These are phyloP conservation scores for Kalmusia sp. DNA, from an alignment of 2,329 filamentous ascomycete species.

Conservation along the genomic window DNA sequence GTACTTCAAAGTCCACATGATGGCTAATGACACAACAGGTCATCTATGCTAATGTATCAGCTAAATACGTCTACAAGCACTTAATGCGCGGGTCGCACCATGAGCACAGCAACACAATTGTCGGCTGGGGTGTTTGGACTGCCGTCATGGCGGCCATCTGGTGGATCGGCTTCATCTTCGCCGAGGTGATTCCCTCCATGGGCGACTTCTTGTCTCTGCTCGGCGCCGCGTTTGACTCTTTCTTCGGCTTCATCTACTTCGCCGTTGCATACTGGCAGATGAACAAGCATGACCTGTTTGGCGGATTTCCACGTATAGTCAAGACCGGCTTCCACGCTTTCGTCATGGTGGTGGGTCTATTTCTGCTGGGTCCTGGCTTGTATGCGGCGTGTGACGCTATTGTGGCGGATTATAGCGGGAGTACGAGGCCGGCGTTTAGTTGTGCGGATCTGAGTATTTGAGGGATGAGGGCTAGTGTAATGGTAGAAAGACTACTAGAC, in stretches of 20 bases:
- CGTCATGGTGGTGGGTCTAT: constrained; percentile 55
- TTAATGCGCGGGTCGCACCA: constrained; percentile 83
- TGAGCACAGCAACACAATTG: constrained; percentile 78
- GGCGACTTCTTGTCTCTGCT: constrained; percentile 74
- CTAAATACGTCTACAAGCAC: constrained; percentile 91
- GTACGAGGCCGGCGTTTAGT: constrained; percentile 56
- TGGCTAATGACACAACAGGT: constrained; percentile 42
- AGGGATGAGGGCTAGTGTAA: too few species aligned
- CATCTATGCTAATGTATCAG: constrained; percentile 87
- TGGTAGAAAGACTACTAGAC: too few species aligned
- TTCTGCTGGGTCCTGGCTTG: constrained; percentile 59
- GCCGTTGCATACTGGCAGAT: constrained; percentile 81
- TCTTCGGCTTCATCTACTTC: constrained; percentile 97
- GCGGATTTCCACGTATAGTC: constrained; percentile 40
- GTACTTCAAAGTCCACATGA: too few species aligned
- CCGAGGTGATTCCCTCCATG: constrained; percentile 94
- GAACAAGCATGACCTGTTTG: constrained; percentile 67
- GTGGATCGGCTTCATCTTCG: constrained; percentile 86
- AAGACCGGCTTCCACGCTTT: constrained; percentile 56
- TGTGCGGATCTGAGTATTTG: constrained; percentile 59
- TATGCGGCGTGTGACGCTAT: constrained; percentile 62
- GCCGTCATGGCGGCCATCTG: constrained; percentile 77
- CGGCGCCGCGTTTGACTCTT: constrained; percentile 90
- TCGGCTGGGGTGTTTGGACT: constrained; percentile 82
- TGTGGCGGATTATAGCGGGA: constrained; percentile 57